These are phyloP conservation scores for Xylaria sp. DNA, from an alignment of 2,329 filamentous ascomycete genomes.

Conservation along the genomic window DNA sequence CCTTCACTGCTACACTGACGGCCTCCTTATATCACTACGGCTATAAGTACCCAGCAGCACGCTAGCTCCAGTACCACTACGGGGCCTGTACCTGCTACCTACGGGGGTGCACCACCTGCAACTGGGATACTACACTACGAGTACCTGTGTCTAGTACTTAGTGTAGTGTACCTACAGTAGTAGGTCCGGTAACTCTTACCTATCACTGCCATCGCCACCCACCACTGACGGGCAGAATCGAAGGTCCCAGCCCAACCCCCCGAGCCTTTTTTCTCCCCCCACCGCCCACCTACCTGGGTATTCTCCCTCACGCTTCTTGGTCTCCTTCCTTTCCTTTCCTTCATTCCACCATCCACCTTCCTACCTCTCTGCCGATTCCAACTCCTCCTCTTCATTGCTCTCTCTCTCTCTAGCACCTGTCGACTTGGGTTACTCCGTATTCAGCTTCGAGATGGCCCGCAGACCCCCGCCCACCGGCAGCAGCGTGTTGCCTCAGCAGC, in stretches of 20 bases:
- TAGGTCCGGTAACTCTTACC: background rate
- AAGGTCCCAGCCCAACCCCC: conserved; percentile 25
- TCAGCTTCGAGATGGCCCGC: conserved; percentile 34
- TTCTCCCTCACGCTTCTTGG: conserved; percentile 25
- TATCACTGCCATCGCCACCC: conserved; percentile 12
- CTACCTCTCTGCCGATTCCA: conserved; percentile 20
- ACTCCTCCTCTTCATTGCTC: conserved; percentile 16
- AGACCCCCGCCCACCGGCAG: conserved; percentile 33
- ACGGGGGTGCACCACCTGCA: background rate
- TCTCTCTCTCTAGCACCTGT: conserved; percentile 16
- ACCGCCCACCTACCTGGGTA: conserved; percentile 25
- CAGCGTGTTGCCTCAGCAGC: conserved; percentile 36
- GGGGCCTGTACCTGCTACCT: background rate
- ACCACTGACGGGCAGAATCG: conserved; percentile 3
- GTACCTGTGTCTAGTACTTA: conserved; percentile 1
- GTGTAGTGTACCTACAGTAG: conserved; percentile 9
- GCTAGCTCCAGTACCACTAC: background rate
- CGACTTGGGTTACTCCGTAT: conserved; percentile 22
- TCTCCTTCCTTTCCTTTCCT: conserved; percentile 19
- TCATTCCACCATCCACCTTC: conserved; percentile 13
- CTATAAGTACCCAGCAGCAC: background rate
- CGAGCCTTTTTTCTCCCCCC: conserved; percentile 19
- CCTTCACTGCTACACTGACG: background rate
- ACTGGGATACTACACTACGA: background rate
- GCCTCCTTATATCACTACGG: background rate